Base-by-base conservation (phyloP, 306 rosid species). In the Lathyrus tuberosus region DNA sequence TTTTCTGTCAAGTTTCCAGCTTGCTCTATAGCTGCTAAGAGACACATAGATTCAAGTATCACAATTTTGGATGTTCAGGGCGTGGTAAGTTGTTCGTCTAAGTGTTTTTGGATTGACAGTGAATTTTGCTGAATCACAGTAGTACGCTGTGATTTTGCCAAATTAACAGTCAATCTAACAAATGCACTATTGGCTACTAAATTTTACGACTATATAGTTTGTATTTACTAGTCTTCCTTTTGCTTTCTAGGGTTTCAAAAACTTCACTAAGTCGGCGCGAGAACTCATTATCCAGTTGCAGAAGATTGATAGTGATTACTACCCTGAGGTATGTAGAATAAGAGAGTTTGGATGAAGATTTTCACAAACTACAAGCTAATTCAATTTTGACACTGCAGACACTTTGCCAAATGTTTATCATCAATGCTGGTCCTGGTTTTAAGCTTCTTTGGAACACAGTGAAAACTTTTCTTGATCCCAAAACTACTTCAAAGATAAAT, bases 381-480 rank as follows among this genome's bases (percentile, higher is more conserved):
- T 8, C 18, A 46, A 53, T 22, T 31, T 11, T 66, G 52, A 33
- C 24, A 52, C 75, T 69, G 90, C 90, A 92, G 97, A 87, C 96
- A 38, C 91, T 92, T 46, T 66, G 65, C 75, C 85, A 79, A 69
- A 86, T 92, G 97, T 86, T 89, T 77, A 86, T 92, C 77, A 84
- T 92, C 47, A 92, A 92, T 80, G 98, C 92, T 82, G 96, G 98
- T 62, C 82, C 91, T 70, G 96, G 96, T 77, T 92, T 92, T 75
- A 86, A 88, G 92, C 71, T 92, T 61, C 88, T 92, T 6, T 92
- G 96, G 97, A 81, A 76, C 82, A 85, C 96, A 4, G 81, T 92
- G 64, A 92, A 81, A 80, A 65, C 94, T 38, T 89, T 92, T 85
- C 85, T 92, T 67, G 97, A 92, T 77, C 95, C 97, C 69, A 83